Evolutionary conservation across 2,329 filamentous ascomycete species (phyloP).

Genomic region (Pseudocercospora fijiensis): DNA sequence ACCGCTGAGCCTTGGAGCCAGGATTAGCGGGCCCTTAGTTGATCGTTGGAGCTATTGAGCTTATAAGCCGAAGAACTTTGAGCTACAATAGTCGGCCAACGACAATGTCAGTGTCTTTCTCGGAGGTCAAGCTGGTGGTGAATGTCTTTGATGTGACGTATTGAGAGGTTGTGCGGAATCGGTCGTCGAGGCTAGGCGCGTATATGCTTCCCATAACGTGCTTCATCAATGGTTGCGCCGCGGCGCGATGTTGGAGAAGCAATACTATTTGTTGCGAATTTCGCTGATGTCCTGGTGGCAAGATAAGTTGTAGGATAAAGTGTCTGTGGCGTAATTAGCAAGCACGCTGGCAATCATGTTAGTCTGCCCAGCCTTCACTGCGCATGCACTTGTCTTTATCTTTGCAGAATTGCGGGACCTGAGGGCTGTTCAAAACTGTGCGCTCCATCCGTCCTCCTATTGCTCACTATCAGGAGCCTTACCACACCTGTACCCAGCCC

Average conservation of each 20-base stretch:
- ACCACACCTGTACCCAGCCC: not conserved
- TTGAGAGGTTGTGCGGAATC: not conserved
- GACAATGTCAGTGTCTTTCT: not conserved
- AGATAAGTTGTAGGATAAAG: not conserved
- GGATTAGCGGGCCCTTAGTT: not conserved
- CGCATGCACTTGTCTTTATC: not conserved
- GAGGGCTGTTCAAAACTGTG: not conserved
- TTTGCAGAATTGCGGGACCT: not conserved
- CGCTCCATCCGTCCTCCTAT: not conserved
- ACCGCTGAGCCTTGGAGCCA: not conserved
- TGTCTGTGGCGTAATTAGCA: not conserved
- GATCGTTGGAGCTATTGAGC: not conserved
- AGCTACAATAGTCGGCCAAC: not conserved
- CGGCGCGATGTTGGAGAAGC: not conserved
- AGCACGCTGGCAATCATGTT: not conserved
- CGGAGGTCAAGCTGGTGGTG: not conserved
- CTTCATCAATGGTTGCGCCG: not conserved
- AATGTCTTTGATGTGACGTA: not conserved
- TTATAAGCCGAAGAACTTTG: not conserved
- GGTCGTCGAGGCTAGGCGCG: not conserved
- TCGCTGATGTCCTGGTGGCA: not conserved
- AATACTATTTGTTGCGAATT: not conserved
- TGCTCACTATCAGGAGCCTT: not conserved
- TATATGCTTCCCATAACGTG: not conserved
- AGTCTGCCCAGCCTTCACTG: not conserved